A percentile compares a stretch with the other conserved stretches of the same genome.
Conservation (phyloP, 352 stramenopile species). For the Thalassiosira allenii region DNA sequence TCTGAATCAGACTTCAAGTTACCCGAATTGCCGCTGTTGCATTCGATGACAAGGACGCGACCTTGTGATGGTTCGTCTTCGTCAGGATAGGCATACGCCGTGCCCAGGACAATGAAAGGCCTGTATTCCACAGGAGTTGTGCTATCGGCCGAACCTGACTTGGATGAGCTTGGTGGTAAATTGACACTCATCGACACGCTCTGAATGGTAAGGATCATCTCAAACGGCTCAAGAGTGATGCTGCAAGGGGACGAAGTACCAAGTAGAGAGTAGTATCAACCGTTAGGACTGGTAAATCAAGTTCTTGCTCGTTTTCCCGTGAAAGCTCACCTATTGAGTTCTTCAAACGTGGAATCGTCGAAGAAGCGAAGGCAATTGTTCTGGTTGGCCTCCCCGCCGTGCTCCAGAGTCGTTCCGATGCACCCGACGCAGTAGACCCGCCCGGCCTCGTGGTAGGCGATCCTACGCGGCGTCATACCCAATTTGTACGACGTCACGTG, state of each 20-base stretch:
- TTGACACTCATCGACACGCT: conserved; percentile 54
- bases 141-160: conserved; percentile 7
- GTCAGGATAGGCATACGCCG: conserved; percentile 93
- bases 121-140: conserved; percentile 28
- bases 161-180: conserved; percentile 13
- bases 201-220: conserved; percentile 80
- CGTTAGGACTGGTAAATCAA: too few relatives aligned
- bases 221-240: conserved; percentile 81
- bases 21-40: conserved; percentile 25
- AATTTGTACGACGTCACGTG: conserved; percentile 97
- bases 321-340: conserved; percentile 80
- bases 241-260: conserved; percentile 19
- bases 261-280: too few relatives aligned
- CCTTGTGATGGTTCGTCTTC: conserved; percentile 96
- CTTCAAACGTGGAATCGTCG: conserved; percentile 97
- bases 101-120: conserved; percentile 83
- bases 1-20: conserved; percentile 60
- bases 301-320: too few relatives aligned
- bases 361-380: conserved; percentile 92
- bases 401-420: conserved; percentile 79
- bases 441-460: conserved; percentile 87
- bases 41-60: conserved; percentile 92
- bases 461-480: conserved; percentile 92
- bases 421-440: conserved; percentile 84
- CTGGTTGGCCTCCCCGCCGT: conserved; percentile 73